These are phyloP conservation scores for Ramaria rubella DNA, from an alignment of 768 basidiomycete genomes.

Conservation along the genomic window DNA sequence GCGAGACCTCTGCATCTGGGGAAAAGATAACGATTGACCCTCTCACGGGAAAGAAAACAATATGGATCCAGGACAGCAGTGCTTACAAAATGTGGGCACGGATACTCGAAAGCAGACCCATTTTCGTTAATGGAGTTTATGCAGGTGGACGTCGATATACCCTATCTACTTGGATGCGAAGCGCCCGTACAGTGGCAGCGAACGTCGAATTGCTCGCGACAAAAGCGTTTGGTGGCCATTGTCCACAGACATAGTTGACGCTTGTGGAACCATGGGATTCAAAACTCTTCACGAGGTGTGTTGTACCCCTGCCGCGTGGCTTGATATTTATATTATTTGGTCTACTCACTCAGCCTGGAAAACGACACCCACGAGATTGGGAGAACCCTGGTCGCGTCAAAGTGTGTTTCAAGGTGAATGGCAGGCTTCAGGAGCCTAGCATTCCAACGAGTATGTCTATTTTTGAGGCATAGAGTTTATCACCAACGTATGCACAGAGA, in stretches of 20 bases:
- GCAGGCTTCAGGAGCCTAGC: conserved; percentile 50
- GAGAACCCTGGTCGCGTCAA: conserved; percentile 95
- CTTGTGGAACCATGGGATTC: conserved; percentile 68
- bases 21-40: conserved; percentile 8
- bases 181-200: conserved; percentile 75
- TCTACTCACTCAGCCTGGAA: conserved; percentile 32
- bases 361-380: conserved; percentile 94
- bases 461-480: neutral
- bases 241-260: conserved; percentile 87
- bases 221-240: conserved; percentile 93
- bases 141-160: conserved; percentile 92
- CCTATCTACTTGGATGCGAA: conserved; percentile 97
- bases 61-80: conserved; percentile 10
- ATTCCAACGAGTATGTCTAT: conserved; percentile 66
- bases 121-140: conserved; percentile 1
- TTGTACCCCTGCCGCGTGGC: conserved; percentile 6
- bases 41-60: conserved; percentile 5
- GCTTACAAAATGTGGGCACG: conserved; percentile 7
- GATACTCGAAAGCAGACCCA: neutral
- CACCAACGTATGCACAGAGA: conserved; percentile 44
- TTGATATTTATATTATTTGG: neutral
- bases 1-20: conserved; percentile 8
- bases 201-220: conserved; percentile 70
- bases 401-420: conserved; percentile 87
- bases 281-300: conserved; percentile 77